Evolutionary conservation across 768 basidiomycete species (phyloP).

Genomic region (Coprinopsis strossmayeri): DNA sequence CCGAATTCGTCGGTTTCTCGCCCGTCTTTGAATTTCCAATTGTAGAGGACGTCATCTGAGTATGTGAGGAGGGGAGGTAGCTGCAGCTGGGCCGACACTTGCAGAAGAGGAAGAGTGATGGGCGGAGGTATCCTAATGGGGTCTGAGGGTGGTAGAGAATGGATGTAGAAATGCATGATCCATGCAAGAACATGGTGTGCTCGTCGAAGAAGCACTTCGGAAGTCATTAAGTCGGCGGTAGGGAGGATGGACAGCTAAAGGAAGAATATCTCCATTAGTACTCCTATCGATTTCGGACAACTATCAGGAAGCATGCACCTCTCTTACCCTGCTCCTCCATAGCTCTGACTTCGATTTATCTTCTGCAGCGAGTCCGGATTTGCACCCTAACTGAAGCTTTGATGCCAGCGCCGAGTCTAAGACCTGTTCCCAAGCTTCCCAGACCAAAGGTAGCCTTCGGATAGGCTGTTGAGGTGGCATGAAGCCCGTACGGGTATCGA

Average conservation of each 20-base stretch:
- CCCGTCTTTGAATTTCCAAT: constrained; percentile 48
- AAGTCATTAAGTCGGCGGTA: constrained; percentile 36
- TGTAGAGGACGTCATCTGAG: constrained; percentile 88
- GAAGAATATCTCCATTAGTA: not conserved
- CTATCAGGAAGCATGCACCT: constrained; percentile 26
- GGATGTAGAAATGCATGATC: constrained; percentile 74
- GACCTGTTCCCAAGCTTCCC: constrained; percentile 45
- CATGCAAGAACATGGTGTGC: constrained; percentile 71
- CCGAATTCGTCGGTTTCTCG: constrained; percentile 17
- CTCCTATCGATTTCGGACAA: not conserved
- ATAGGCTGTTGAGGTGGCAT: constrained; percentile 76
- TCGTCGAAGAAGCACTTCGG: constrained; percentile 55
- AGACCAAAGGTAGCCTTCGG: constrained; percentile 53
- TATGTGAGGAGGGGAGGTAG: constrained; percentile 88
- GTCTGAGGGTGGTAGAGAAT: constrained; percentile 45
- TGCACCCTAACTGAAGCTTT: constrained; percentile 49
- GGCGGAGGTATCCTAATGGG: constrained; percentile 61
- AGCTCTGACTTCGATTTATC: constrained; percentile 31
- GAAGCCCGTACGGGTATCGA: constrained; percentile 87
- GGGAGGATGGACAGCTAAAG: constrained; percentile 48
- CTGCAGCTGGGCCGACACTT: constrained; percentile 62
- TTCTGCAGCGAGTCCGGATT: constrained; percentile 26
- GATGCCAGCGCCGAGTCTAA: constrained; percentile 39
- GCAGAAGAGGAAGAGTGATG: constrained; percentile 69
- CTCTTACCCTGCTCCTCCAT: constrained; percentile 42